These are phyloP conservation scores for Paraphoma chrysanthemicola DNA, from an alignment of 2,329 filamentous ascomycete species.

Conservation along the genomic window DNA sequence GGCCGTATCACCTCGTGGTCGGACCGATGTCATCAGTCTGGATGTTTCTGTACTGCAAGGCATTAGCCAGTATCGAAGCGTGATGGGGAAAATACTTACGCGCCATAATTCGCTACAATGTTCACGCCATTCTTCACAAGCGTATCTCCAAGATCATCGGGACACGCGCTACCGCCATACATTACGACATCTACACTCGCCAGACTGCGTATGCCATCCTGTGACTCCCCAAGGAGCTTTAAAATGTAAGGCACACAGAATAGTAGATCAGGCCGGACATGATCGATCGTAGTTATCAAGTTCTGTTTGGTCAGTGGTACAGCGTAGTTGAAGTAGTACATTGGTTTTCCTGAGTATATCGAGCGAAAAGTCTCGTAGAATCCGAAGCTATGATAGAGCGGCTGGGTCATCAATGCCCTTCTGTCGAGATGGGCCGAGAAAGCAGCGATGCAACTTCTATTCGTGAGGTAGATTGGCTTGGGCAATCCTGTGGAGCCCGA, in stretches of 20 bases:
- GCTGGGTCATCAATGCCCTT: conserved; percentile 29
- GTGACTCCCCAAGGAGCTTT: conserved; percentile 67
- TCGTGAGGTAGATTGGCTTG: conserved; percentile 67
- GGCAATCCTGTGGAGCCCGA: conserved; percentile 67
- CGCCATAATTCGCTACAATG: conserved; percentile 64
- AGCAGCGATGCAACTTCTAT: conserved; percentile 46
- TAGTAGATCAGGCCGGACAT: conserved; percentile 58
- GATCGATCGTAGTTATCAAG: conserved; percentile 16
- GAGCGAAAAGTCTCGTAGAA: conserved; percentile 33
- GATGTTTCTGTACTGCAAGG: conserved; percentile 62
- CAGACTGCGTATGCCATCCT: conserved; percentile 60
- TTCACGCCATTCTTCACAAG: conserved; percentile 62
- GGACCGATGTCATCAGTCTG: conserved; percentile 67
- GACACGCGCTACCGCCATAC: conserved; percentile 65
- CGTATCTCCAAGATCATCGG: conserved; percentile 64
- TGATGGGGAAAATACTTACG: conserved; percentile 29
- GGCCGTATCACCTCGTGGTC: conserved; percentile 59
- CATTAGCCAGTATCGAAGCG: background rate
- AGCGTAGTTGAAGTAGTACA: conserved; percentile 31
- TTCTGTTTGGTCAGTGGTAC: conserved; percentile 29
- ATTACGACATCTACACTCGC: conserved; percentile 60
- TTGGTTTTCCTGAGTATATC: conserved; percentile 31
- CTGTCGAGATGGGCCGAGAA: conserved; percentile 26
- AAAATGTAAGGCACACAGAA: conserved; percentile 70
- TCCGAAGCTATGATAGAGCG: conserved; percentile 33